phyloP scores from a whole-genome alignment of 805 yeast species.

The Candida andamanensis region DNA sequence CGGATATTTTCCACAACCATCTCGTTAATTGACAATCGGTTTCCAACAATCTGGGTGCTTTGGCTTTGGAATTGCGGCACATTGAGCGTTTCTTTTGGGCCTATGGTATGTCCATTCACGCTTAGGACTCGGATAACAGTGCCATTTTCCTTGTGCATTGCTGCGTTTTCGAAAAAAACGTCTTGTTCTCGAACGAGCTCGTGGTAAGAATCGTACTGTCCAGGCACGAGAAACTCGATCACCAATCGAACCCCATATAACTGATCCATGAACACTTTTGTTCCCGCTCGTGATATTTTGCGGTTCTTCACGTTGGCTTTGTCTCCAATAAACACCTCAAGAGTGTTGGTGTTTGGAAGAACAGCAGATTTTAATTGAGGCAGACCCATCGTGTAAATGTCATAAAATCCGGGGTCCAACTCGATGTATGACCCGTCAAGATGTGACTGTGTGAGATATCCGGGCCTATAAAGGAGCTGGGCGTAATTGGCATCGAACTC shows the following conservation, averaged over 20 bases:
- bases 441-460: conserved; percentile 18
- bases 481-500: too few species aligned
- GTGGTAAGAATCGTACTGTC: conserved; percentile 31
- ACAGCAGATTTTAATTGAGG: conserved; percentile 15
- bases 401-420: conserved; percentile 20
- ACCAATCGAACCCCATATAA: conserved; percentile 41
- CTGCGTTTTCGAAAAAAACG: too few species aligned
- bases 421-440: conserved; percentile 28
- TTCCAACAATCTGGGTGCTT: background rate
- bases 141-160: too few species aligned
- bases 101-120: conserved; percentile 29
- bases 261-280: too few species aligned
- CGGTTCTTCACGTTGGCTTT: too few species aligned
- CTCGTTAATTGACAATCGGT: conserved; percentile 8
- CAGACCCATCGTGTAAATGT: conserved; percentile 21
- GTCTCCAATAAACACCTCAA: conserved; percentile 28
- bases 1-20: conserved; percentile 11
- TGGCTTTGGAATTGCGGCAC: background rate
- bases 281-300: too few species aligned
- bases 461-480: too few species aligned
- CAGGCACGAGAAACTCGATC: conserved; percentile 41
- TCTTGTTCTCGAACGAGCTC: too few species aligned
- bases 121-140: conserved; percentile 21
- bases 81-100: conserved; percentile 6
- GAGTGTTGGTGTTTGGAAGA: conserved; percentile 18